Evolutionary conservation across 2,329 filamentous ascomycete genomes (phyloP), one percentile per base, ranked within the genome.

Genomic region (Hymenoscyphus fraxineus): DNA sequence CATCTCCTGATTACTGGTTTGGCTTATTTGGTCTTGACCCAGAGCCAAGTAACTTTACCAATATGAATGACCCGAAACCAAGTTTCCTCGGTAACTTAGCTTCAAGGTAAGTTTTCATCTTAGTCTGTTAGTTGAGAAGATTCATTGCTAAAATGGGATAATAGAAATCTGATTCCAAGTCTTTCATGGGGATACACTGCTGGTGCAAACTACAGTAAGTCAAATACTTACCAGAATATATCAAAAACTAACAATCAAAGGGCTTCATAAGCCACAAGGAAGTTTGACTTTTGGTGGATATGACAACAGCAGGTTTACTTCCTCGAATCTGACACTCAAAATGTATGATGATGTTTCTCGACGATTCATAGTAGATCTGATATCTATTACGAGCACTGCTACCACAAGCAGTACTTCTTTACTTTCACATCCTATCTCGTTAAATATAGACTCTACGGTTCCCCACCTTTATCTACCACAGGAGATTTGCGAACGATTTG

Each of bases 161-260:
- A 1, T 12, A n/a, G 31, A 19, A 55, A 67, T 69, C 61, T 70
- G 31, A 77, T 77, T 22, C 76, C 76, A 9, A 78, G 76, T 59
- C 61, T 76, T n/a, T 77, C 75, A 62, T 78, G 76, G 76, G 76
- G 76, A 61, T 78, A 78, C 63, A 78, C 77, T 6, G 77, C 77
- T 10, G 77, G 77, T 1, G 76, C 76, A 15, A 72, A 71, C 54
- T 78, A 78, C 59, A 74, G 77, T 76, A 66, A 69, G 74, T 38
- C 22, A 7, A 7, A 51, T 32, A 5, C n/a, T 32, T 16, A 32
- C 22, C 10, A n/a, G 40, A 47, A 31, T 31, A 15, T 13, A 15
- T n/a, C 10, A n/a, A 38, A 6, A 10, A 6, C 10, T 47, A 27
- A 59, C 57, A 16, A n/a, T 2, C 15, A 10, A 13, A 73, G 77